phyloP scores from a whole-genome alignment of 129 eudicot species.

The Erigeron canadensis region DNA sequence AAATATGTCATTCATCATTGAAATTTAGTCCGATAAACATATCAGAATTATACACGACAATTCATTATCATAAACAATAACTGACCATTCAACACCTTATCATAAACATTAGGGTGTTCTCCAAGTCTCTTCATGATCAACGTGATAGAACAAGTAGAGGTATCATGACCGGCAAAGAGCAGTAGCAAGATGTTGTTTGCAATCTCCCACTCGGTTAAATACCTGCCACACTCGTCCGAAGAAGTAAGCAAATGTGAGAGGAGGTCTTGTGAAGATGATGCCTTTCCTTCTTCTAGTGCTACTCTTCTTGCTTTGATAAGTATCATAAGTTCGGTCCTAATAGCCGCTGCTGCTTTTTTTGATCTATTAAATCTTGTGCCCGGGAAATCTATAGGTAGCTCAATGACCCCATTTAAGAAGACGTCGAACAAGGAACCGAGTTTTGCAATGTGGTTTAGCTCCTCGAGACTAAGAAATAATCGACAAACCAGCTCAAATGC shows the following conservation, averaged over 20 bases:
- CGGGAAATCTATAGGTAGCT: slow-evolving; percentile 52
- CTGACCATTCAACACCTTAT: slow-evolving; percentile 23
- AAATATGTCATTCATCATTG: no score
- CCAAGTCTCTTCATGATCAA: slow-evolving; percentile 25
- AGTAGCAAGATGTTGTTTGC: slow-evolving; percentile 23
- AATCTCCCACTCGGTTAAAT: slow-evolving; percentile 22
- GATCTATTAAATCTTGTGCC: slow-evolving; percentile 59
- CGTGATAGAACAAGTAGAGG: slow-evolving; percentile 12
- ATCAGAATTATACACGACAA: no score
- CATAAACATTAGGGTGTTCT: slow-evolving; percentile 26
- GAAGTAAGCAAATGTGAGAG: slow-evolving; percentile 27
- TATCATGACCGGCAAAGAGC: slow-evolving; percentile 28
- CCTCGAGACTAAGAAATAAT: slow-evolving; percentile 52
- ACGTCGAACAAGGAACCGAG: slow-evolving; percentile 38
- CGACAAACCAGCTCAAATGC: slow-evolving; percentile 64
- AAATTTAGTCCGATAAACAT: no score
- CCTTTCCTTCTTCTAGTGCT: slow-evolving; percentile 19
- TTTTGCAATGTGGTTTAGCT: slow-evolving; percentile 30
- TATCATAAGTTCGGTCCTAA: slow-evolving; percentile 8
- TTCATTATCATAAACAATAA: no score
- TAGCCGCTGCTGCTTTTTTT: no score
- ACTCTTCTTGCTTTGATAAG: slow-evolving; percentile 24
- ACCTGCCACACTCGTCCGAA: slow-evolving; percentile 20
- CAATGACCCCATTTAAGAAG: slow-evolving; percentile 51
- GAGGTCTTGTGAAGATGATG: slow-evolving; percentile 34